Percentiles rank a stretch among this genome's conserved stretches.
Evolutionary conservation across 345 rosid genomes (phyloP).

Genomic region (Balakata baccata): DNA sequence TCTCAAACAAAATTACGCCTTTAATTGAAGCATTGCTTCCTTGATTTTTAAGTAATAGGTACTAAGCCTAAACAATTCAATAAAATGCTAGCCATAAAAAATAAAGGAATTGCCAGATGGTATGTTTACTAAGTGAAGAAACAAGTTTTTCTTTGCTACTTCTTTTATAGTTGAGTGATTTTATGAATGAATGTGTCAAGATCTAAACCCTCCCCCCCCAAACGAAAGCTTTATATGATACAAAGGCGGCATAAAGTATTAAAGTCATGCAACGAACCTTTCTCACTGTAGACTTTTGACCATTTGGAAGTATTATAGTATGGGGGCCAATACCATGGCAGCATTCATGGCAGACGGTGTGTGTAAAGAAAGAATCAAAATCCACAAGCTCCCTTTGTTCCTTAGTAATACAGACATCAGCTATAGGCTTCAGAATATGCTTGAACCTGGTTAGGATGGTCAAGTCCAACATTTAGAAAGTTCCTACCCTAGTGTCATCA

Average conservation of each 20-base stretch:
- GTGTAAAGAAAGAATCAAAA: conserved; percentile 94
- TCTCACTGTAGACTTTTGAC: conserved; percentile 80
- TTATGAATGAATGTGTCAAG: background rate
- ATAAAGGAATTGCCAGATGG: background rate
- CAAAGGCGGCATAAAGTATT: background rate
- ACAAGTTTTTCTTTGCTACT: background rate
- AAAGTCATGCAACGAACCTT: conserved; percentile 45
- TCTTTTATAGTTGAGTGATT: background rate
- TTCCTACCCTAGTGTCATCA: background rate
- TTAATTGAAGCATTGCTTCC: background rate
- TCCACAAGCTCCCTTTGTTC: conserved; percentile 78
- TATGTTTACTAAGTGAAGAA: background rate
- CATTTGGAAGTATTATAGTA: conserved; percentile 81
- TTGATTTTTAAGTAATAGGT: background rate
- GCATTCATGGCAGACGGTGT: conserved; percentile 91
- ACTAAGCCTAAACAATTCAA: background rate
- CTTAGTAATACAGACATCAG: conserved; percentile 54
- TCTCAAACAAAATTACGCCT: background rate
- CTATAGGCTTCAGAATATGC: conserved; percentile 82
- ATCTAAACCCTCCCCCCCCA: background rate
- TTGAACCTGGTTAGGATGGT: conserved; percentile 55
- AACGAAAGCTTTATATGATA: background rate
- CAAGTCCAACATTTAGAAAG: conserved; percentile 8
- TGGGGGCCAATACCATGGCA: conserved; percentile 98
- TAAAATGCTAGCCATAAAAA: background rate